phyloP scores from a whole-genome alignment of 2,329 filamentous ascomycete species.

The Arthrobotrys iridis region DNA sequence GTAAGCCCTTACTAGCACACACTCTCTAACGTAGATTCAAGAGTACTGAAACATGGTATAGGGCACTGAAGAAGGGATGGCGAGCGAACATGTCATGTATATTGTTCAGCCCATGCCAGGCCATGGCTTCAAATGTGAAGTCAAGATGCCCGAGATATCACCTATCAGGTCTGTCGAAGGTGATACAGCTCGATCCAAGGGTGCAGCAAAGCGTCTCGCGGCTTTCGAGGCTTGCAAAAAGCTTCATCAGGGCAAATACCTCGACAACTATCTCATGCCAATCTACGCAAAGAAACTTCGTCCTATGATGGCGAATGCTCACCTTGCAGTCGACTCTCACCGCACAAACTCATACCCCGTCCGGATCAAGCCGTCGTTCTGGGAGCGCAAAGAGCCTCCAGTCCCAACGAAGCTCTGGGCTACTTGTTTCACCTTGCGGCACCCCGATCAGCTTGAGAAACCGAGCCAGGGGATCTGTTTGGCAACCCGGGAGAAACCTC shows the following conservation, averaged over 20 bases:
- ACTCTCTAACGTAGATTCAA: not conserved
- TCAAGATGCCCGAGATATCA: conserved; percentile 78
- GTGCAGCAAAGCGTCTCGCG: conserved; percentile 84
- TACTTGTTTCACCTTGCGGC: conserved; percentile 66
- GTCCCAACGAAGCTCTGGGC: conserved; percentile 58
- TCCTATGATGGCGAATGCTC: conserved; percentile 86
- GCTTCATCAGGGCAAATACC: conserved; percentile 72
- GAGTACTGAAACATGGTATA: not conserved
- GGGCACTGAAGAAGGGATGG: conserved; percentile 35
- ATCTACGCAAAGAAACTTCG: conserved; percentile 73
- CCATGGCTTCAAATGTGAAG: conserved; percentile 75
- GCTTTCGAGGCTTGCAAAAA: conserved; percentile 83
- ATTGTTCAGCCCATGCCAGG: conserved; percentile 27
- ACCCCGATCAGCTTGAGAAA: conserved; percentile 69
- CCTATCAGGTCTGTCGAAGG: conserved; percentile 76
- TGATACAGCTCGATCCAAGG: conserved; percentile 73
- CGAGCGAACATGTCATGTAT: conserved; percentile 33
- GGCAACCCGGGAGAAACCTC: conserved; percentile 74
- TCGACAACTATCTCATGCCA: conserved; percentile 80
- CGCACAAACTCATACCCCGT: conserved; percentile 79
- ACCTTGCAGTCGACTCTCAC: conserved; percentile 81
- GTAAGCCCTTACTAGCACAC: conserved; percentile 59
- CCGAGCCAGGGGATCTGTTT: conserved; percentile 74
- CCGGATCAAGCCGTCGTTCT: conserved; percentile 80
- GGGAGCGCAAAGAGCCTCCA: conserved; percentile 65